phyloP scores from a whole-genome alignment of 305 asterid species.

The Fraxinus angustifolia region DNA sequence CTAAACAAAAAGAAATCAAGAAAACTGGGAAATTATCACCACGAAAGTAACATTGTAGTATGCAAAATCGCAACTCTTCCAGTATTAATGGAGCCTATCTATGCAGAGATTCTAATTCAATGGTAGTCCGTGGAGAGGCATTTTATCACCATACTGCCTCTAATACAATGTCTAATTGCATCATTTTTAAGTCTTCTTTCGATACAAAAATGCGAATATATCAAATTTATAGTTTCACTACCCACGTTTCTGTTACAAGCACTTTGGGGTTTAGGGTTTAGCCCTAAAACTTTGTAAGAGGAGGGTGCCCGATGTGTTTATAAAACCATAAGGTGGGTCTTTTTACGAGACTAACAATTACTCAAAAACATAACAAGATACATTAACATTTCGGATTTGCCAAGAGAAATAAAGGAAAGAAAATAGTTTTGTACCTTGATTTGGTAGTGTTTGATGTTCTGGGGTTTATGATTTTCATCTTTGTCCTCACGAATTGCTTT shows the following conservation, averaged over 20 bases:
- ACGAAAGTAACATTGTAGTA: background rate
- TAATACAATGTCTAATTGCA: background rate
- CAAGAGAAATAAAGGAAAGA: background rate
- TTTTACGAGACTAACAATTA: background rate
- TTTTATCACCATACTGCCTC: background rate
- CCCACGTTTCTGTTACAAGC: conserved; percentile 9
- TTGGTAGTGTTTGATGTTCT: conserved; percentile 63
- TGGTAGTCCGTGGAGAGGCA: background rate
- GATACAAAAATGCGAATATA: background rate
- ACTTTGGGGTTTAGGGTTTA: background rate
- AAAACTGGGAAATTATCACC: background rate
- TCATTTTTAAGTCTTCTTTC: background rate
- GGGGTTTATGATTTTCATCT: conserved; percentile 38
- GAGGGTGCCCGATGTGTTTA: background rate
- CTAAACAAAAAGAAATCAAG: background rate
- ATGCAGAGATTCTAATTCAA: background rate
- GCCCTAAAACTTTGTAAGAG: background rate
- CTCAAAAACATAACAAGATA: background rate
- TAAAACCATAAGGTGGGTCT: background rate
- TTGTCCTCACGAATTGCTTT: conserved; percentile 19
- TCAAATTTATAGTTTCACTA: background rate
- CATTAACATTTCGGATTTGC: background rate
- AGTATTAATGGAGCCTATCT: background rate
- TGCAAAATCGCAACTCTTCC: background rate
- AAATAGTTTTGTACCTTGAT: conserved; percentile 44